Conservation (phyloP, 2,329 filamentous ascomycete genomes). For the Colletotrichum sp. region DNA sequence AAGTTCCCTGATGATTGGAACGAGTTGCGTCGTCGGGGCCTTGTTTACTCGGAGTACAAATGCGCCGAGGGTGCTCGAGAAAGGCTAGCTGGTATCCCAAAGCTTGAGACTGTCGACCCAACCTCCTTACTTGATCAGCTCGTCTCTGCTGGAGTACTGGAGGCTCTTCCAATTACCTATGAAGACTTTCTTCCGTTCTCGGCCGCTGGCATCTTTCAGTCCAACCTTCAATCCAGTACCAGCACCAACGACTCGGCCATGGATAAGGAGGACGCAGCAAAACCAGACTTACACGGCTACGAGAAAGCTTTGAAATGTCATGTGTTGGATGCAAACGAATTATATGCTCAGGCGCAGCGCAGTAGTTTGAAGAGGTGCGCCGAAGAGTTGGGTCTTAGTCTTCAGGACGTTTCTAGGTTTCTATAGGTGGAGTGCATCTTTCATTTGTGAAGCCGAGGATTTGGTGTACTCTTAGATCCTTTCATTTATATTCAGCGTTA, state of each 20-base stretch:
- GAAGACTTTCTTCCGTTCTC: conserved; percentile 60
- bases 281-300: conserved; percentile 11
- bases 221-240: conserved; percentile 36
- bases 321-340: conserved; percentile 11
- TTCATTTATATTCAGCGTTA: neutral
- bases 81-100: neutral
- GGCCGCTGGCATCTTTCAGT: conserved; percentile 56
- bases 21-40: conserved; percentile 34
- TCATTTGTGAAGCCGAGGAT: neutral
- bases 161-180: conserved; percentile 51
- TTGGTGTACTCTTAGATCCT: neutral
- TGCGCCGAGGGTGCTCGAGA: neutral
- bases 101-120: neutral
- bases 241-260: neutral
- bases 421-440: neutral
- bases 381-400: neutral
- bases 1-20: conserved; percentile 46
- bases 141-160: conserved; percentile 34
- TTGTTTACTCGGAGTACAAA: conserved; percentile 45
- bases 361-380: neutral
- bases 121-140: conserved; percentile 31
- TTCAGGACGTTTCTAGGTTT: neutral
- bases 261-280: neutral
- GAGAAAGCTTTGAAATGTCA: conserved; percentile 16
- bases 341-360: conserved; percentile 11